Evolutionary conservation across 805 yeast species (phyloP).

Genomic region (Myxozyma neotropica): DNA sequence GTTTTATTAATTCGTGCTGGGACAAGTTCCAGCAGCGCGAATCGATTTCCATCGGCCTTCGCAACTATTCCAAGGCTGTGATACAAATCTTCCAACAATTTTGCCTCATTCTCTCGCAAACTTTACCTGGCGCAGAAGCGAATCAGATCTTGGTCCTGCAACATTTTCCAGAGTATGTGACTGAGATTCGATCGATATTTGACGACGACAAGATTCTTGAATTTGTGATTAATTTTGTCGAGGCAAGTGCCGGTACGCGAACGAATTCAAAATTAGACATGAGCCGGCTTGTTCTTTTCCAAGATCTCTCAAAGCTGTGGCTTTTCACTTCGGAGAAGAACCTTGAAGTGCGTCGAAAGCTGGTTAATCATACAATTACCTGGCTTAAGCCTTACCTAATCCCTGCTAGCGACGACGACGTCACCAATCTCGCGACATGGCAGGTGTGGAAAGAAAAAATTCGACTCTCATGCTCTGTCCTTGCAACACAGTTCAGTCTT

Average conservation of each 20-base stretch:
- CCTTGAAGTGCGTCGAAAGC: background rate
- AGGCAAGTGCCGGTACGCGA: conserved; percentile 13
- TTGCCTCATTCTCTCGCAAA: conserved; percentile 13
- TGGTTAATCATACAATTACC: conserved; percentile 18
- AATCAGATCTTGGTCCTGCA: conserved; percentile 22
- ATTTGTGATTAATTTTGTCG: conserved; percentile 40
- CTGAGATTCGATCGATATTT: conserved; percentile 39
- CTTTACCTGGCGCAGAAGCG: conserved; percentile 10
- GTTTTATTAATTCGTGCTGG: conserved; percentile 27
- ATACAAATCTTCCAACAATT: conserved; percentile 12
- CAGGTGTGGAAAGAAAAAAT: conserved; percentile 36
- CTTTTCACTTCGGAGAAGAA: conserved; percentile 25
- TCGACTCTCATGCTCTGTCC: conserved; percentile 38
- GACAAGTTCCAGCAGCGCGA: conserved; percentile 25
- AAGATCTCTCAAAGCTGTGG: conserved; percentile 43
- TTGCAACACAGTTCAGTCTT: conserved; percentile 38
- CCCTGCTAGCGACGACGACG: conserved; percentile 15
- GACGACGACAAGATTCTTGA: conserved; percentile 41
- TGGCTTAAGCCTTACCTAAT: conserved; percentile 24
- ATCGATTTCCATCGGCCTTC: conserved; percentile 18
- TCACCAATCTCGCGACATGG: conserved; percentile 11
- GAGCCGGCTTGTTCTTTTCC: conserved; percentile 54
- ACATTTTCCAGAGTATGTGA: conserved; percentile 18
- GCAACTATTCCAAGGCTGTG: conserved; percentile 6
- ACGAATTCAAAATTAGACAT: conserved; percentile 29